Base-by-base conservation (phyloP, 257 asterid genomes). In the Nicotiana tomentosiformis region DNA sequence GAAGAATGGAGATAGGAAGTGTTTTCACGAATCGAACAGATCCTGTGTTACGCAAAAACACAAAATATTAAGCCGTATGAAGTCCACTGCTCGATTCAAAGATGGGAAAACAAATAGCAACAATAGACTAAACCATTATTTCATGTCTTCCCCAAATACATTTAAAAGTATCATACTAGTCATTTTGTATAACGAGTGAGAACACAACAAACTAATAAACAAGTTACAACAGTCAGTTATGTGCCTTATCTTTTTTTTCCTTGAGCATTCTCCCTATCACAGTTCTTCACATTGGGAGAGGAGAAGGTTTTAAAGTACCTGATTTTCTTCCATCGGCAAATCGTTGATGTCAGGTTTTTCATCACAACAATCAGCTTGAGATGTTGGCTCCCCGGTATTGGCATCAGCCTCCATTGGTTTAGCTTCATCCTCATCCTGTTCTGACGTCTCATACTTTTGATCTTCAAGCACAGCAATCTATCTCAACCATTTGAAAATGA, bases 321-420 rank as follows among this genome's bases (percentile, higher is more conserved):
- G 90, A 56, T 61, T 89, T 87, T 91, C 95, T 32, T 91, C 98
- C 86, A 88, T 86, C 0, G 98, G 97, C 37, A 91, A 85, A 86
- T 92, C 97, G 81, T 95, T 95, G 77, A 95, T 95, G 84, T 95
- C 97, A 23, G 99, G 98, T 88, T 95, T 95, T 85, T 90, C 98
- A 29, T 90, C 90, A 74, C 78, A 77, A 57, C 84, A 88, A 81
- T 89, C 93, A 67, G 83, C 83, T 82, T 89, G 89, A 83, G 93
- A 87, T 68, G 89, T 89, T 29, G 82, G 83, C 68, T 91, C 91
- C 30, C 18, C 81, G 0, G 72, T 83, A 78, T 84, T 82, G 77
- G 86, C 55, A 26, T 88, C 93, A 15, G 74, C 84, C 62, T 90
- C 98, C 76, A 74, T 84, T 56, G 91, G 87, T 33, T 93, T 87